Conservation (phyloP, 192 early-diverging fungal genomes). For the Diversispora eburnea region DNA sequence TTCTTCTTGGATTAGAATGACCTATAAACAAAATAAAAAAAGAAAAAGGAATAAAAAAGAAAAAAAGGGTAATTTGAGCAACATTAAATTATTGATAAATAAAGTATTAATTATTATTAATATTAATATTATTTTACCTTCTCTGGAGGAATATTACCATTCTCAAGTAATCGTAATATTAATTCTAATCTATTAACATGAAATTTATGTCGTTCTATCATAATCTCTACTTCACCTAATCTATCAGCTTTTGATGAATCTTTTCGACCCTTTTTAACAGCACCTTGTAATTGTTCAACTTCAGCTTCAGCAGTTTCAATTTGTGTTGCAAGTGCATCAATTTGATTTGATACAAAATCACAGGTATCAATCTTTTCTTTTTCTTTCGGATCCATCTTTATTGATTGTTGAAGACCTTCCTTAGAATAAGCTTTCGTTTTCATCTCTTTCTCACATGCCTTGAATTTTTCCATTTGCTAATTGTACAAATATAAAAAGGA, state of each 20-base stretch:
- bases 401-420: slow-evolving; percentile 79
- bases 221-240: slow-evolving; percentile 64
- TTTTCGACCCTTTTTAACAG: slow-evolving; percentile 73
- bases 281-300: slow-evolving; percentile 66
- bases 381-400: slow-evolving; percentile 90
- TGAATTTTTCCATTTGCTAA: slow-evolving; percentile 98
- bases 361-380: slow-evolving; percentile 84
- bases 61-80: neutral
- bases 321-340: slow-evolving; percentile 82
- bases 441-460: slow-evolving; percentile 96
- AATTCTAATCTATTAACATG: slow-evolving; percentile 91
- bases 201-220: slow-evolving; percentile 85
- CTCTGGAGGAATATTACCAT: slow-evolving; percentile 83
- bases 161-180: slow-evolving; percentile 88
- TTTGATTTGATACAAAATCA: slow-evolving; percentile 78
- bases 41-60: neutral
- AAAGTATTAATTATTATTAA: slow-evolving; percentile 12
- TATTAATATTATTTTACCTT: slow-evolving; percentile 57
- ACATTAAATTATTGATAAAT: slow-evolving; percentile 8
- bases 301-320: slow-evolving; percentile 94
- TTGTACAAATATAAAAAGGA: neutral
- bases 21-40: slow-evolving; percentile 39
- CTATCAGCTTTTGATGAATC: slow-evolving; percentile 75
- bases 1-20: slow-evolving; percentile 80
- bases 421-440: slow-evolving; percentile 99